Conservation (phyloP, 495 filamentous ascomycete genomes). For the Rhizodiscina lignyota region DNA sequence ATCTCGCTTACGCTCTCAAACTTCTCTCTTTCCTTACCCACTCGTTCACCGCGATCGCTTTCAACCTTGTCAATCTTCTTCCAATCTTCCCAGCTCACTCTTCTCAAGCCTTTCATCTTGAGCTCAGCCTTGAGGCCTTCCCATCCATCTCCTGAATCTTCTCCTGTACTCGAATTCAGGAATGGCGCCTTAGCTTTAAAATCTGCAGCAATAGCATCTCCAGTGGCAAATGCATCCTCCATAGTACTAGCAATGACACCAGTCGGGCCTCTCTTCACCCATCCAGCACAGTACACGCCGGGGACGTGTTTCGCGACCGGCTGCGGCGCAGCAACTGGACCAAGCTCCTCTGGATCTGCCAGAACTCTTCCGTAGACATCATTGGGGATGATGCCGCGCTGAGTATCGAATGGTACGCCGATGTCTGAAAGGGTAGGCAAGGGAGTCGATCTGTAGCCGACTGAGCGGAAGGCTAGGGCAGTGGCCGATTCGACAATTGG, state of each 20-base stretch:
- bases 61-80: constrained; percentile 67
- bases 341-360: too few relatives aligned
- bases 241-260: constrained; percentile 94
- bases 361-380: constrained; percentile 65
- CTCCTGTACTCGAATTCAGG: constrained; percentile 14
- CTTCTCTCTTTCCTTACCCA: constrained; percentile 76
- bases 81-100: constrained; percentile 75
- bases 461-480: constrained; percentile 73
- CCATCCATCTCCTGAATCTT: constrained; percentile 41
- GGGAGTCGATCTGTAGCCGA: constrained; percentile 74
- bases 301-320: constrained; percentile 31
- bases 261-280: constrained; percentile 90
- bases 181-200: too few relatives aligned
- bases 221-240: constrained; percentile 85
- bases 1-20: constrained; percentile 64
- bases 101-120: constrained; percentile 32
- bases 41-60: constrained; percentile 40
- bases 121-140: constrained; percentile 46
- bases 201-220: constrained; percentile 61
- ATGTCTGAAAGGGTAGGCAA: constrained; percentile 62
- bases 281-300: constrained; percentile 85
- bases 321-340: too few relatives aligned
- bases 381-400: constrained; percentile 65
- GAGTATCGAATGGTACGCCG: constrained; percentile 60
- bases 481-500: constrained; percentile 32